Base-by-base conservation (phyloP, 352 stramenopile genomes). In the Phytophthora sojae region DNA sequence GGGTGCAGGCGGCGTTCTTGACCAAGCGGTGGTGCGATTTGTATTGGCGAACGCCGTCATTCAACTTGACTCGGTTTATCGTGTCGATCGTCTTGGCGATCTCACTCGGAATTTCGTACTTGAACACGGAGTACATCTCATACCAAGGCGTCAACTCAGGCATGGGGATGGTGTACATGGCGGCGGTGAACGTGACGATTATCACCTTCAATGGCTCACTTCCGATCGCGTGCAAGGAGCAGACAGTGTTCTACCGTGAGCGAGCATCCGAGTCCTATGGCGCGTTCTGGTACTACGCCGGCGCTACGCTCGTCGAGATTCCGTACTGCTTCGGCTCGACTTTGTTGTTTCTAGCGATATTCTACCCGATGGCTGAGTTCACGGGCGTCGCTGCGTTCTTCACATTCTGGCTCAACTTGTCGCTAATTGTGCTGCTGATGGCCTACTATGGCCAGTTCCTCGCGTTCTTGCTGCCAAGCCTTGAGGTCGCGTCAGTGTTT, bases 241-340 rank as follows among this genome's bases (percentile, higher is more conserved):
- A 87, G 17, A 80, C 92, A 5, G 82, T 88, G 25, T 98, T 92
- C 57, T 85, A 86, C 45, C 76, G 76, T 17, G 79, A 86, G 42
- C 83, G 90, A 42, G 69, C 86, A 11, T 82, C 89, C 15, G 61
- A 92, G 56, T 97, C 95, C 68, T 98, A 98, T 61, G 77, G 86
- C 44, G 64, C 80, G 32, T 64, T 76, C 17, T 82, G 87, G 56
- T 93, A 97, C 57, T 79, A 79, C n/a, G 29, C 94, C 4, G 81
- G 89, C 7, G 85, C 83, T 23, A 94, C 80, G 17, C 17, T 98
- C 8, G 79, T 82, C 7, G 92, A 98, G 72, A 67, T 94, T 39
- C 86, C 90, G 11, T 97, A 97, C 67, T 80, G 94, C 35, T 64
- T 94, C 12, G 64, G 81, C n/a, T 65, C 80, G 4, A 84, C 63